Evolutionary conservation across 805 yeast species (phyloP), one percentile per base, ranked within the genome.

Genomic region (Lipomyces kockii): DNA sequence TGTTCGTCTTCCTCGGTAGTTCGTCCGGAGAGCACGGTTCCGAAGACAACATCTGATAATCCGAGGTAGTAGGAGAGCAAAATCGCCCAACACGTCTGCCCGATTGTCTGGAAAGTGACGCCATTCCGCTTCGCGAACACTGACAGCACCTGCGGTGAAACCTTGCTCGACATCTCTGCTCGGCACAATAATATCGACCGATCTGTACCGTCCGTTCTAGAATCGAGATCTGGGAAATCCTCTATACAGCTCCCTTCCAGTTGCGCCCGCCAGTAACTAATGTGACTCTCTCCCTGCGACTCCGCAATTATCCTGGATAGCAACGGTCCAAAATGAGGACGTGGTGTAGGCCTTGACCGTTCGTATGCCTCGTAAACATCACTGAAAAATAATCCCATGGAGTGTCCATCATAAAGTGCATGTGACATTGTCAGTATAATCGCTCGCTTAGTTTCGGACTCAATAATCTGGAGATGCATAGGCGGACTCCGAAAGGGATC

Each of bases 1-100:
- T 62, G 37, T 52, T 63, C 67, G 17, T 72, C 73, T 7, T 62
- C 65, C 32, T 64, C 71, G 8, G 67, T 61, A 8, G 29, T 39
- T 32, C 76, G 65, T 12, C 73, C 74, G 17, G 74, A 63, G 8
- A 67, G 29, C 14, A 71, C 73, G 11, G 73, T 65, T n/a, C 73
- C 73, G 39, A 73, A 72, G 8, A 64, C 64, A 11, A 69, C 69
- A 25, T 71, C 71, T 1, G 14, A n/a, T 14, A 25, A 25, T 9
- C 64, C 66, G 27, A 63, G 53, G 32, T 64, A 71, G 12, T 22
- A 29, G 12, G 73, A 71, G 14, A 66, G 64, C 43, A 69, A 37
- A 35, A 64, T 56, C 12, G 64, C 65, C 67, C 66, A 69, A 34
- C 66, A 69, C 14, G 59, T 43, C 43, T 62, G 70, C 2, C 68